These are phyloP conservation scores for Cryptosporidium meleagridis DNA, from an alignment of 169 alveolate genomes.

Conservation along the genomic window DNA sequence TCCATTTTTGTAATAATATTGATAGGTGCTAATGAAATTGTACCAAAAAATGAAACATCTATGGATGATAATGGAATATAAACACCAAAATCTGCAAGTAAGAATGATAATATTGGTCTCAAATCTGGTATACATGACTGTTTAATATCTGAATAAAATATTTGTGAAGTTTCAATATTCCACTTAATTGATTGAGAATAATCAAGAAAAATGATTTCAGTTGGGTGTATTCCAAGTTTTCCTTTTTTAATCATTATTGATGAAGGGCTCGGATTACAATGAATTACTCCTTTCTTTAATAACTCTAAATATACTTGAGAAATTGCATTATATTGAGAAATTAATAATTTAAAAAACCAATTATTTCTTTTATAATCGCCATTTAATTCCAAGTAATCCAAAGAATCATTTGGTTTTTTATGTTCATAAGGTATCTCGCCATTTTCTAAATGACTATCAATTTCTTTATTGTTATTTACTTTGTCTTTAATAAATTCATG, in stretches of 20 bases:
- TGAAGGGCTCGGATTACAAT: slow-evolving; percentile 69
- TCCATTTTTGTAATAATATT: slow-evolving; percentile 33
- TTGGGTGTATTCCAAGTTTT: slow-evolving; percentile 43
- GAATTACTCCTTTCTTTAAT: slow-evolving; percentile 60
- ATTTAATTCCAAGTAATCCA: slow-evolving; percentile 6
- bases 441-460: not conserved
- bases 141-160: slow-evolving; percentile 51
- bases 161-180: slow-evolving; percentile 56
- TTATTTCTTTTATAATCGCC: not conserved
- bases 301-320: slow-evolving; percentile 49
- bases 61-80: slow-evolving; percentile 69
- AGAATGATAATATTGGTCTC: slow-evolving; percentile 47
- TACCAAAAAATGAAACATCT: slow-evolving; percentile 57
- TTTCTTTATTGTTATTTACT: not conserved
- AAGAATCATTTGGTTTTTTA: not conserved
- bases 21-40: slow-evolving; percentile 38
- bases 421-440: not conserved
- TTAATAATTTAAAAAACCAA: slow-evolving; percentile 21
- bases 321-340: slow-evolving; percentile 59
- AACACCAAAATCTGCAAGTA: slow-evolving; percentile 61
- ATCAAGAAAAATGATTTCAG: slow-evolving; percentile 35
- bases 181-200: slow-evolving; percentile 60
- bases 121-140: slow-evolving; percentile 67
- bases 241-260: slow-evolving; percentile 68
- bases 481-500: slow-evolving; percentile 14